phyloP scores from a whole-genome alignment of 805 yeast genomes.

The Cyberlindnera bimundalis region DNA sequence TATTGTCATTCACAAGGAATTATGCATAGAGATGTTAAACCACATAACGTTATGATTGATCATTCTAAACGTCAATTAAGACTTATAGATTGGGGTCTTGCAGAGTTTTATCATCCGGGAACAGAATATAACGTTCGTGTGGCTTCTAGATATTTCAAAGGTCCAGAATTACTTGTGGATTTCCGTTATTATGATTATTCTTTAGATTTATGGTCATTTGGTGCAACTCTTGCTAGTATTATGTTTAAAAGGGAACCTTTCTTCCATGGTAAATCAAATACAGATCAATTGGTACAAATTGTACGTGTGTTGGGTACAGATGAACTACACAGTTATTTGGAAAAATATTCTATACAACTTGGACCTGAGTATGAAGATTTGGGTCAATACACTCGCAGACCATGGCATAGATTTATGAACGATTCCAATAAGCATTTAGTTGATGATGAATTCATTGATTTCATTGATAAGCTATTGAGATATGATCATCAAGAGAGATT shows the following conservation, averaged over 20 bases:
- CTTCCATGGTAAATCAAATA: slow-evolving; percentile 87
- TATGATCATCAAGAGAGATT: slow-evolving; percentile 87
- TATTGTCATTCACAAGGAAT: slow-evolving; percentile 92
- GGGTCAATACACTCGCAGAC: slow-evolving; percentile 62
- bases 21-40: slow-evolving; percentile 92
- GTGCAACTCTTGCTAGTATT: slow-evolving; percentile 88
- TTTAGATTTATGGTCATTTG: slow-evolving; percentile 86
- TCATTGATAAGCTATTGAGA: slow-evolving; percentile 67
- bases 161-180: slow-evolving; percentile 85
- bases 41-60: slow-evolving; percentile 92
- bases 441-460: slow-evolving; percentile 57
- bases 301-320: slow-evolving; percentile 86
- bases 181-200: slow-evolving; percentile 83
- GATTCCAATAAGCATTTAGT: slow-evolving; percentile 49
- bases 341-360: slow-evolving; percentile 65
- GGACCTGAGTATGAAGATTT: slow-evolving; percentile 78
- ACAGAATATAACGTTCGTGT: slow-evolving; percentile 89
- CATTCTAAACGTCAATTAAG: slow-evolving; percentile 59
- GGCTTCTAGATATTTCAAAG: slow-evolving; percentile 88
- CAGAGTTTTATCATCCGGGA: slow-evolving; percentile 88
- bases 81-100: slow-evolving; percentile 92
- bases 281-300: slow-evolving; percentile 87
- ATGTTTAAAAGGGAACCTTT: slow-evolving; percentile 88
- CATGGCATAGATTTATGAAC: slow-evolving; percentile 63
- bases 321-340: slow-evolving; percentile 61